Percentiles rank a stretch among this genome's conserved stretches.
Conservation (phyloP, 2,329 filamentous ascomycete genomes). For the Neonectria neomacrospora region DNA sequence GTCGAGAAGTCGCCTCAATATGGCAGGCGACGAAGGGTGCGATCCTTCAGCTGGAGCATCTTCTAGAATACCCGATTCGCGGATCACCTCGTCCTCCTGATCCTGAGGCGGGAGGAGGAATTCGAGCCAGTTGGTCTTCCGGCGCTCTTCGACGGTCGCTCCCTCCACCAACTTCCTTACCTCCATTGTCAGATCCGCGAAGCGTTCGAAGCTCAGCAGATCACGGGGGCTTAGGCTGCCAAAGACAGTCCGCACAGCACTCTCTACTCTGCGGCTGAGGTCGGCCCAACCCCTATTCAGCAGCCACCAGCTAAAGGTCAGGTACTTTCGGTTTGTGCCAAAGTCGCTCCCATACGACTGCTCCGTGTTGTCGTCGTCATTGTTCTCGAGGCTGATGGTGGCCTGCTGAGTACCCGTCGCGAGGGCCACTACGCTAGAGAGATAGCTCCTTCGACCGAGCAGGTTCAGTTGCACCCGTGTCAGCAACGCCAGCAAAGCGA, state of each 20-base stretch:
- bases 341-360: conserved; percentile 92
- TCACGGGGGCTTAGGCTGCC: conserved; percentile 90
- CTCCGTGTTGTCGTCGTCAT: conserved; percentile 87
- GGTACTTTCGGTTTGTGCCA: conserved; percentile 92
- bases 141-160: conserved; percentile 52
- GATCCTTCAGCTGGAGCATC: conserved; percentile 54
- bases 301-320: conserved; percentile 98
- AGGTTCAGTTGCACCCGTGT: conserved; percentile 97
- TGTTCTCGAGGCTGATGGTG: conserved; percentile 89
- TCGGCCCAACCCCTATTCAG: conserved; percentile 90
- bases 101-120: conserved; percentile 84
- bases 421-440: conserved; percentile 92
- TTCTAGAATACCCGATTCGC: conserved; percentile 81
- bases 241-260: conserved; percentile 90
- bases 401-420: conserved; percentile 79
- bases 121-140: conserved; percentile 75
- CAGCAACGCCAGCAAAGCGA: conserved; percentile 88
- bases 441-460: conserved; percentile 92
- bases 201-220: conserved; percentile 81
- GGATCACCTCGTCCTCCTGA: conserved; percentile 85
- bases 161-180: conserved; percentile 90
- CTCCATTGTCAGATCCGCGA: conserved; percentile 83
- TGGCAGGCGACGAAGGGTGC: conserved; percentile 58
- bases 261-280: conserved; percentile 82
- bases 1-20: conserved; percentile 86